Conservation (phyloP, 2,329 filamentous ascomycete species). For the Chrysoporthe austroafricana region DNA sequence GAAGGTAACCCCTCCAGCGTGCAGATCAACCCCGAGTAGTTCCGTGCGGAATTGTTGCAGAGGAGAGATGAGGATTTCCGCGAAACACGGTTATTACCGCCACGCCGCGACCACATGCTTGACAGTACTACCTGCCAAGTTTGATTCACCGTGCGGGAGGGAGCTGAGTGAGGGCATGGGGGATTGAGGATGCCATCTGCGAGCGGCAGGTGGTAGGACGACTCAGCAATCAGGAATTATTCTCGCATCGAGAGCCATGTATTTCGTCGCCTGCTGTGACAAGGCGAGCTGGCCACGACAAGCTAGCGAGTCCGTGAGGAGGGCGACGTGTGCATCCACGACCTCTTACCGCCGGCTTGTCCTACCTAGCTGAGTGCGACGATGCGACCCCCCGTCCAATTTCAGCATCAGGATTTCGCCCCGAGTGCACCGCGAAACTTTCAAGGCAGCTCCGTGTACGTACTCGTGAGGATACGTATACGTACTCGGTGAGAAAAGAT, state of each 20-base stretch:
- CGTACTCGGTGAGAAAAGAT: conserved; percentile 3
- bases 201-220: conserved; percentile 5
- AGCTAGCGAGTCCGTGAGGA: background rate
- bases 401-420: background rate
- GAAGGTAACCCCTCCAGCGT: background rate
- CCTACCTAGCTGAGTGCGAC: conserved; percentile 9
- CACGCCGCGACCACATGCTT: conserved; percentile 12
- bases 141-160: background rate
- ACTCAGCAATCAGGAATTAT: background rate
- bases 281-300: background rate
- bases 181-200: background rate
- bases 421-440: background rate
- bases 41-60: background rate
- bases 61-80: background rate
- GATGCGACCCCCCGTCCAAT: background rate
- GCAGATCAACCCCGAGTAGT: background rate
- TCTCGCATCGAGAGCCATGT: background rate
- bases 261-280: background rate
- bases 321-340: background rate
- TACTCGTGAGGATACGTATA: background rate
- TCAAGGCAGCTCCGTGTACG: conserved; percentile 2
- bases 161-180: background rate
- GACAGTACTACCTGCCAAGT: conserved; percentile 8
- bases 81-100: background rate
- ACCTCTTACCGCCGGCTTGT: conserved; percentile 19